phyloP scores from a whole-genome alignment of 129 eudicot genomes.

The Heracleum sosnowskyi region DNA sequence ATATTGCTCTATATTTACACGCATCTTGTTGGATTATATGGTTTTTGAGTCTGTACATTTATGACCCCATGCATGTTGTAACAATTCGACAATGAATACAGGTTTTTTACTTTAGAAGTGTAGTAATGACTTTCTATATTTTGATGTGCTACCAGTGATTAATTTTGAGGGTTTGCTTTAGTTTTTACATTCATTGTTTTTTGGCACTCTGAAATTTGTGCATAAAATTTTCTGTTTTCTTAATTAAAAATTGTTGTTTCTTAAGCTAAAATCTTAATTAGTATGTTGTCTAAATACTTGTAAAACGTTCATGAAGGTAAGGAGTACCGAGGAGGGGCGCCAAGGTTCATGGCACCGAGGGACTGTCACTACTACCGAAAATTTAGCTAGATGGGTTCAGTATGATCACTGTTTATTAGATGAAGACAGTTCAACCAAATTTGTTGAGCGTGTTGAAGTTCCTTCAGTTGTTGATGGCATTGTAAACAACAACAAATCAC shows the following conservation, averaged over 20 bases:
- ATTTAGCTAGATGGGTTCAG: slow-evolving; percentile 33
- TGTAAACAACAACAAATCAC: slow-evolving; percentile 5
- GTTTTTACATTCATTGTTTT: neutral
- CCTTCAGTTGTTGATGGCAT: slow-evolving; percentile 44
- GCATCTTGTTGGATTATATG: neutral
- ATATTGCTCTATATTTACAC: neutral
- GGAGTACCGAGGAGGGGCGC: slow-evolving; percentile 65
- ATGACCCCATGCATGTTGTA: neutral
- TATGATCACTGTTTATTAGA: slow-evolving; percentile 43
- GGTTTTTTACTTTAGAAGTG: neutral
- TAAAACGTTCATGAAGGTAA: slow-evolving; percentile 38
- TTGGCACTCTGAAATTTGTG: neutral
- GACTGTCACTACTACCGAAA: slow-evolving; percentile 26
- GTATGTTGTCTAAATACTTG: neutral
- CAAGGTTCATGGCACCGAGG: slow-evolving; percentile 72
- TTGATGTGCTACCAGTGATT: neutral
- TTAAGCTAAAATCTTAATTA: neutral
- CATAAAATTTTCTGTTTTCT: neutral
- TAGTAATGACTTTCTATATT: neutral
- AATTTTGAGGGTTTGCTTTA: neutral
- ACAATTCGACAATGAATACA: neutral
- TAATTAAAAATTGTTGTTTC: neutral
- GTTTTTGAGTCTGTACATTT: neutral
- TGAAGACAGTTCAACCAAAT: slow-evolving; percentile 18
- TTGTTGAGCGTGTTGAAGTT: slow-evolving; percentile 39